Conservation (phyloP, 352 stramenopile genomes). For the Pythium biforme region DNA sequence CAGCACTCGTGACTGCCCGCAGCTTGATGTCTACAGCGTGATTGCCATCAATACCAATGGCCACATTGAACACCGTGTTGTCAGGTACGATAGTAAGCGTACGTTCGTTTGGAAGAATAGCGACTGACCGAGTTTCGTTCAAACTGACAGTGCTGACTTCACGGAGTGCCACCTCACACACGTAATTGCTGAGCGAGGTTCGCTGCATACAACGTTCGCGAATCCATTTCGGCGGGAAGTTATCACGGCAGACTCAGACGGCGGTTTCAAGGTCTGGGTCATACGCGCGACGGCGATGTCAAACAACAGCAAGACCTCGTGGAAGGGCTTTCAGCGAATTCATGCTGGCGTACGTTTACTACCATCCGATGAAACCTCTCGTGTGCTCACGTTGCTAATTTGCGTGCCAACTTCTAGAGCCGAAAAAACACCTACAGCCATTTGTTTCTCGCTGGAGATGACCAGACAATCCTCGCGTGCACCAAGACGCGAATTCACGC, state of each 20-base stretch:
- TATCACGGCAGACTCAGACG: slow-evolving; percentile 48
- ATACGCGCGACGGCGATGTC: slow-evolving; percentile 27
- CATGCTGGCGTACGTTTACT: slow-evolving; percentile 35
- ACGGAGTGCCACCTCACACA: slow-evolving; percentile 38
- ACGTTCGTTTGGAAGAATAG: neutral
- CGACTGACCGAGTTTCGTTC: neutral
- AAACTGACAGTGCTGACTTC: slow-evolving; percentile 33
- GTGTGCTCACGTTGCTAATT: neutral
- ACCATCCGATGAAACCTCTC: neutral
- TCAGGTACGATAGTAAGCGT: slow-evolving; percentile 31
- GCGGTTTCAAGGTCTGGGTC: slow-evolving; percentile 55
- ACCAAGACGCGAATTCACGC: slow-evolving; percentile 20
- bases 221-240: slow-evolving; percentile 47
- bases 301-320: neutral
- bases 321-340: slow-evolving; percentile 51
- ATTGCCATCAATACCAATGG: slow-evolving; percentile 29
- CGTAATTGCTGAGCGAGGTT: slow-evolving; percentile 27
- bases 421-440: slow-evolving; percentile 16
- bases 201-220: slow-evolving; percentile 34
- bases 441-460: slow-evolving; percentile 13
- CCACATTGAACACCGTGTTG: slow-evolving; percentile 39
- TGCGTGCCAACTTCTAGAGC: slow-evolving; percentile 2
- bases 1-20: neutral
- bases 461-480: slow-evolving; percentile 20
- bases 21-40: slow-evolving; percentile 50